Evolutionary conservation across 768 basidiomycete species (phyloP), one percentile per base, ranked within the genome.

Genomic region (Panus rudis): DNA sequence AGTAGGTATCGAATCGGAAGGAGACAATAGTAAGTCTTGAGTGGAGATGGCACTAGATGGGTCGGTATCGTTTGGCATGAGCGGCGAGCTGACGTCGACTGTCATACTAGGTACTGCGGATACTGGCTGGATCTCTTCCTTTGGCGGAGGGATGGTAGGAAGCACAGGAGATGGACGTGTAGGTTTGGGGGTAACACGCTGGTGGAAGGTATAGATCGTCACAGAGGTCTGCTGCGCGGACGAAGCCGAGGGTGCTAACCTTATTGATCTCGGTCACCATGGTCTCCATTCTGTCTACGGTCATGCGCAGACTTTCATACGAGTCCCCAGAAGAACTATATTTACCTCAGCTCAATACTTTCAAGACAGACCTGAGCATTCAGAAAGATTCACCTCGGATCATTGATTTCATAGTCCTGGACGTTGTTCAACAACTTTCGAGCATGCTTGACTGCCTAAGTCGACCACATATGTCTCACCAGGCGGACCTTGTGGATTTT

Each of bases 361-460:
- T 28, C 21, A 23, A 8, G 22, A 40, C 39, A 41, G 27, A 24
- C 34, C 14, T 19, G 6, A 20, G 6, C 16, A 41, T 28, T 32
- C 37, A 45, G 14, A 39, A 50, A 41, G 60, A 43, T 33, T 46
- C 43, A n/a, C n/a, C n/a, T n/a, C n/a, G n/a, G n/a, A n/a, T n/a
- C n/a, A n/a, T n/a, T n/a, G n/a, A n/a, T n/a, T n/a, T n/a, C n/a
- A n/a, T n/a, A n/a, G n/a, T n/a, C n/a, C n/a, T 83, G 76, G 14
- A 82, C 73, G 46, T 76, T 78, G 56, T 71, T 71, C 32, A 85
- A 49, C 43, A 86, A 60, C 46, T 67, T 66, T 39, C 70, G 63
- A 0, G 81, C 82, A 55, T 73, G 73, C 49, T 75, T 77, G 3
- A 84, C 55, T 55, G 59, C 65, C 67, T 69, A 41, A 17, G 27